phyloP scores from a whole-genome alignment of 176 grass and related monocot genomes.

The Oryza punctata region DNA sequence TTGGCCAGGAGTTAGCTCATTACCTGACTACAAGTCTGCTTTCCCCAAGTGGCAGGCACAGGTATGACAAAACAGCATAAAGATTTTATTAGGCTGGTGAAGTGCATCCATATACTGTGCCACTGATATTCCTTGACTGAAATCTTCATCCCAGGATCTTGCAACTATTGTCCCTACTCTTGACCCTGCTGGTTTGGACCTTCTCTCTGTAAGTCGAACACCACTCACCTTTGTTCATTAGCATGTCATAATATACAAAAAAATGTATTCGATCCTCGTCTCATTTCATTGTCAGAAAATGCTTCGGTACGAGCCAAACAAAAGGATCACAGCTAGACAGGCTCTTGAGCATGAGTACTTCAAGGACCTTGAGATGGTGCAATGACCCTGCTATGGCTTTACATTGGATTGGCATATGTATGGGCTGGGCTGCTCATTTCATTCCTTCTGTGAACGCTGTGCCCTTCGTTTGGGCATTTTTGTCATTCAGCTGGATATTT shows the following conservation, averaged over 20 bases:
- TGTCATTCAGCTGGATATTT: slow-evolving; percentile 47
- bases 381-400: slow-evolving; percentile 41
- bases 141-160: slow-evolving; percentile 60
- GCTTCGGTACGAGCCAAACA: slow-evolving; percentile 80
- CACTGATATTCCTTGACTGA: slow-evolving; percentile 13
- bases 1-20: slow-evolving; percentile 81
- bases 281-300: slow-evolving; percentile 63
- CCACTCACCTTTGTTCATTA: background rate
- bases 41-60: slow-evolving; percentile 86
- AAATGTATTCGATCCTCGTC: slow-evolving; percentile 1
- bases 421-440: slow-evolving; percentile 34
- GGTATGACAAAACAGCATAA: slow-evolving; percentile 43
- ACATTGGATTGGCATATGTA: slow-evolving; percentile 44
- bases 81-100: slow-evolving; percentile 10
- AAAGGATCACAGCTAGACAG: slow-evolving; percentile 82
- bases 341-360: slow-evolving; percentile 92
- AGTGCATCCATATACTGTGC: background rate
- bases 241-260: background rate
- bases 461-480: slow-evolving; percentile 36
- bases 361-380: slow-evolving; percentile 72
- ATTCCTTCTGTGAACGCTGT: slow-evolving; percentile 38
- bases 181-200: slow-evolving; percentile 73
- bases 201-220: slow-evolving; percentile 76
- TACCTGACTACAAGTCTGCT: slow-evolving; percentile 87
- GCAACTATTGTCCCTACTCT: slow-evolving; percentile 71